phyloP scores from a whole-genome alignment of 192 early-diverging fungal genomes.

The Jimgerdemannia flammicorona region DNA sequence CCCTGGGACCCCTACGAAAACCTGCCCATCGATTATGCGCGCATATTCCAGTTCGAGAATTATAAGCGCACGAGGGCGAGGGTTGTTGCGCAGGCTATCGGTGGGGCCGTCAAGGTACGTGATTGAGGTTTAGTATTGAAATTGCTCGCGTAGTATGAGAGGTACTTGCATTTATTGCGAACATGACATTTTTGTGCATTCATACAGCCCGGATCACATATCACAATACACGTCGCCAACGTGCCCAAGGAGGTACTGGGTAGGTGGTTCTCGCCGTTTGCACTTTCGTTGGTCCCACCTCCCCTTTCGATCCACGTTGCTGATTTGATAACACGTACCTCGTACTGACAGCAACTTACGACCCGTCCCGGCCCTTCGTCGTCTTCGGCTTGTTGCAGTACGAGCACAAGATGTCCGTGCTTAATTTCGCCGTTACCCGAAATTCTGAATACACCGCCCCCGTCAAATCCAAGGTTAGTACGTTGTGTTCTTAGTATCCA shows the following conservation, averaged over 20 bases:
- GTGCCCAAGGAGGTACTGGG: slow-evolving; percentile 61
- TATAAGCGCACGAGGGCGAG: slow-evolving; percentile 75
- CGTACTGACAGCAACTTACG: slow-evolving; percentile 39
- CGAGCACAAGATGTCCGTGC: slow-evolving; percentile 91
- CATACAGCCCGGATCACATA: slow-evolving; percentile 52
- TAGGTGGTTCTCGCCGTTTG: slow-evolving; percentile 1
- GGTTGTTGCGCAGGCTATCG: slow-evolving; percentile 53
- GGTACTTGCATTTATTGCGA: background rate
- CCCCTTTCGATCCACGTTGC: no score
- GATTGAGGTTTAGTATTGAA: background rate
- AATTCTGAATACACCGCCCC: slow-evolving; percentile 68
- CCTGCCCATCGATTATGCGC: slow-evolving; percentile 91
- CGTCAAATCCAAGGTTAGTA: slow-evolving; percentile 76
- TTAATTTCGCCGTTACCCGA: slow-evolving; percentile 78
- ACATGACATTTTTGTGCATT: slow-evolving; percentile 11
- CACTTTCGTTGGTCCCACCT: background rate
- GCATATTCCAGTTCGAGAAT: slow-evolving; percentile 97
- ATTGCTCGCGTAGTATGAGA: slow-evolving; percentile 23
- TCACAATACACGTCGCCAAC: slow-evolving; percentile 69
- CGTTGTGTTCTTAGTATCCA: no score
- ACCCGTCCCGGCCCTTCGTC: slow-evolving; percentile 43
- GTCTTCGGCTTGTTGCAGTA: slow-evolving; percentile 61
- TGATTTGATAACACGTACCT: background rate
- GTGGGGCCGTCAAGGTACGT: slow-evolving; percentile 31
- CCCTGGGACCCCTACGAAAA: slow-evolving; percentile 99